Conservation (phyloP, 331 rosid genomes). For the Saraca asoca region DNA sequence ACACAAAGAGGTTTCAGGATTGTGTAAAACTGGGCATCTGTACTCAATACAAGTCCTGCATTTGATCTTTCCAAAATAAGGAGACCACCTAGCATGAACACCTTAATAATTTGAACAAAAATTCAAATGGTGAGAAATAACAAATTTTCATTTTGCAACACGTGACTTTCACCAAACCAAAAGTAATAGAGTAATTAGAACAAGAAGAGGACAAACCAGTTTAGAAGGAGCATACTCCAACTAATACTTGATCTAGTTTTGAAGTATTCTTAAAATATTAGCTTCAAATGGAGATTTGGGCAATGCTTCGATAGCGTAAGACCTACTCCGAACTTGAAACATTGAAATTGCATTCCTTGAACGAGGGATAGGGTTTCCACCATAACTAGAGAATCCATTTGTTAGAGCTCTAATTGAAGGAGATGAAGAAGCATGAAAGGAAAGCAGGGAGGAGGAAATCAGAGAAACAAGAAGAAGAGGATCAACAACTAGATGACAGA, state of each 20-base stretch:
- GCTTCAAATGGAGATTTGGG: conserved; percentile 50
- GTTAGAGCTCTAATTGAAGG: neutral
- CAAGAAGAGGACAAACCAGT: conserved; percentile 50
- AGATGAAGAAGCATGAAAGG: neutral
- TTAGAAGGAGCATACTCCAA: too few species aligned
- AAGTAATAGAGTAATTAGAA: neutral
- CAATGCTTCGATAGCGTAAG: conserved; percentile 32
- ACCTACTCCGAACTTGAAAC: conserved; percentile 20
- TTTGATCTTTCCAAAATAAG: conserved; percentile 84
- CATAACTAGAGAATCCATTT: too few species aligned
- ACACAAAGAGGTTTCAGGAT: conserved; percentile 65
- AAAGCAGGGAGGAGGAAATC: too few species aligned
- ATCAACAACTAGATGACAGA: too few species aligned
- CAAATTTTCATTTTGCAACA: neutral
- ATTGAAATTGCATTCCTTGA: too few species aligned
- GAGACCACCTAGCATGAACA: conserved; percentile 82
- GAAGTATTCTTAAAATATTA: conserved; percentile 50
- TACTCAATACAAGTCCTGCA: conserved; percentile 88
- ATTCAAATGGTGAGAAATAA: too few species aligned
- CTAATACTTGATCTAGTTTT: too few species aligned
- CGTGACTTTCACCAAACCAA: neutral
- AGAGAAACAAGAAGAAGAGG: too few species aligned
- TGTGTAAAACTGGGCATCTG: conserved; percentile 89
- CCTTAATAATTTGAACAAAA: too few species aligned
- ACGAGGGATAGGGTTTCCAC: too few species aligned